Evolutionary conservation across 169 alveolate species (phyloP).

Genomic region (Eimeria sp.): DNA sequence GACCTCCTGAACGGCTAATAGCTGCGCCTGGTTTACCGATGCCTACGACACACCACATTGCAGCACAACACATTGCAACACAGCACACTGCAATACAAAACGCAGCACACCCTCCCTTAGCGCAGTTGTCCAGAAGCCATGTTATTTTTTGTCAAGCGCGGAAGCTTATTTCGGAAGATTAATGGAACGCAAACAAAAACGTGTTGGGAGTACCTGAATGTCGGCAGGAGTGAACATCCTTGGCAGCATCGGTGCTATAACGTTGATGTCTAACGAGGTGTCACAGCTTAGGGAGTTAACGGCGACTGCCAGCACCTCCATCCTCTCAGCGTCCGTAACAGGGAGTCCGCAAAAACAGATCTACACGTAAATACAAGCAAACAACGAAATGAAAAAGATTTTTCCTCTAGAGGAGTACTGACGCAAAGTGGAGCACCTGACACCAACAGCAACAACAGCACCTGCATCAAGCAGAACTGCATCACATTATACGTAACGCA

Average conservation of each 20-base stretch:
- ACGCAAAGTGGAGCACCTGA: background rate
- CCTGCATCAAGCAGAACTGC: background rate
- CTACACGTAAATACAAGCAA: constrained; percentile 1
- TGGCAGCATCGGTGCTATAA: constrained; percentile 11
- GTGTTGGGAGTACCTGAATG: constrained; percentile 29
- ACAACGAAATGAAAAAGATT: background rate
- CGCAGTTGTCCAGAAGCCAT: background rate
- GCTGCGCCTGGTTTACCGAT: constrained; percentile 64
- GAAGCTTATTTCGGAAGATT: background rate
- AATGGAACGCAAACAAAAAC: background rate
- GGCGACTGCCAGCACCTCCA: constrained; percentile 37
- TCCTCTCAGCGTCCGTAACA: constrained; percentile 10
- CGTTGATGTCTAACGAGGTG: background rate
- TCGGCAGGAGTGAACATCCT: constrained; percentile 41
- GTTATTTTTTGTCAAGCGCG: background rate
- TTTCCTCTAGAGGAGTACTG: background rate
- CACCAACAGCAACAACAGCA: background rate
- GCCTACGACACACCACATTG: background rate
- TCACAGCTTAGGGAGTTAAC: background rate
- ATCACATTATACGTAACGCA: background rate
- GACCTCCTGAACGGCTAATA: constrained; percentile 47
- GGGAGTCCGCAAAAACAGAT: constrained; percentile 73
- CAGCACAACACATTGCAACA: background rate
- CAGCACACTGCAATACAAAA: background rate
- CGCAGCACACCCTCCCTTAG: background rate